Percentiles rank a stretch among this genome's conserved stretches.
These are phyloP conservation scores for Microstegium vimineum DNA, from an alignment of 176 grass and related monocot species.

Conservation along the genomic window DNA sequence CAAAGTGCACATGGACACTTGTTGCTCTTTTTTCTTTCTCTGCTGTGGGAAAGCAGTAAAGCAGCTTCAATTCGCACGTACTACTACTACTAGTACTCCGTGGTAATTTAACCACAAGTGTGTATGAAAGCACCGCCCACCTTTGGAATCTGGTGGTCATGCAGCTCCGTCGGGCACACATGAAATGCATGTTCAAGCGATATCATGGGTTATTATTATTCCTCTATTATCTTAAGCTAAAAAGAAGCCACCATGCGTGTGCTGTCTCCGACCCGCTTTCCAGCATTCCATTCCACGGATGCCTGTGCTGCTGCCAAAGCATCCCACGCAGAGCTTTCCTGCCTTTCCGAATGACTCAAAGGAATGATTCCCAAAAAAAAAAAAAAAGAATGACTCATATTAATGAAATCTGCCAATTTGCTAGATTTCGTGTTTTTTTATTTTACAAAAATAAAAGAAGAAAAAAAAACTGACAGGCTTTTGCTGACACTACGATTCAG, in stretches of 20 bases:
- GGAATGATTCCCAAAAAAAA: not conserved
- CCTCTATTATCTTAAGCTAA: not conserved
- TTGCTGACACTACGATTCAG: constrained; percentile 8
- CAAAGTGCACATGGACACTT: not conserved
- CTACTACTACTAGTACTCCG: no score
- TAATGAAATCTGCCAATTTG: no score
- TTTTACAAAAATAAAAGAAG: not conserved
- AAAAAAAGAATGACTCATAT: no score
- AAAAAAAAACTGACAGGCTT: not conserved
- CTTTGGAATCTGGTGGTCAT: not conserved
- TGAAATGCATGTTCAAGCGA: not conserved
- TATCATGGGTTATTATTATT: not conserved
- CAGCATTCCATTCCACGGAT: not conserved
- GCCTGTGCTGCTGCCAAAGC: not conserved
- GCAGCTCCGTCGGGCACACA: not conserved
- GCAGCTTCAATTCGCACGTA: not conserved
- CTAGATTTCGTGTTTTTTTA: not conserved
- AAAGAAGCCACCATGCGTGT: not conserved
- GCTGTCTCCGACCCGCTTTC: not conserved
- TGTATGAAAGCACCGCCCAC: not conserved
- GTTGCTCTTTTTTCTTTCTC: not conserved
- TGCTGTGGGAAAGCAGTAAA: not conserved
- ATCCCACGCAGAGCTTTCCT: not conserved
- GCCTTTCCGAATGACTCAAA: not conserved
- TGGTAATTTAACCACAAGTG: not conserved